Base-by-base conservation (phyloP, 2,329 filamentous ascomycete species). In the Mycosphaerella arachidis region DNA sequence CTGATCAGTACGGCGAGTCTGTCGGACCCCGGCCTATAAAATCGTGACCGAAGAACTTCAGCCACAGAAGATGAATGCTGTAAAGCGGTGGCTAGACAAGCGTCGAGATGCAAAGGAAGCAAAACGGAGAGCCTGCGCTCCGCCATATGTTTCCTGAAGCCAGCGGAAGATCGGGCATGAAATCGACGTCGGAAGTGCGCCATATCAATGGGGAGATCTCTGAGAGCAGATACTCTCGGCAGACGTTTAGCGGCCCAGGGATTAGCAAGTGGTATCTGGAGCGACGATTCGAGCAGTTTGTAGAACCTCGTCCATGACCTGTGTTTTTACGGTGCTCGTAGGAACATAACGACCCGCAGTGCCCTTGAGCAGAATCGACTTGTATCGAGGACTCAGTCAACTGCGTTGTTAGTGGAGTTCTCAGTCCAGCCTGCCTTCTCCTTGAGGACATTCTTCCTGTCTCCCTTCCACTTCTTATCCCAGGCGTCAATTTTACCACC, bases 401-500 rank as follows among this genome's bases (percentile, higher is more conserved):
- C 58, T 58, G 29, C 12, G 30, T 52, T 52, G 6, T 10, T 30
- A 9, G 50, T 35, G 10, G 55, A 58, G 16, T 48, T 56, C 31
- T 64, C 64, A 37, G 29, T 60, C 62, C 65, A 63, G 0, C 70
- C 69, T 48, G 70, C 71, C 54, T 69, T 70, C 48, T 84, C 82
- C 71, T 85, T 86, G 61, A 97, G 74, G 64, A 84, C 83, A 53
- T 81, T 82, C 73, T 96, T 86, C 64, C 90, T 82, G 1, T 85
- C 85, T 13, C 86, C 84, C 51, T 81, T 81, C 93, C 93, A 97
- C 7, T 81, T 81, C 71, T 85, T 87, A 70, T 97, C 90, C 81
- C 92, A 84, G 0, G 79, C 79, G 57, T 97, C 92, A 48, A 97
- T 83, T 76, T 90, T 95, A 0, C 94, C 94, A 1, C 94, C 94